phyloP scores from a whole-genome alignment of 1,139 yeast species.

The Dujonia santamariae region DNA sequence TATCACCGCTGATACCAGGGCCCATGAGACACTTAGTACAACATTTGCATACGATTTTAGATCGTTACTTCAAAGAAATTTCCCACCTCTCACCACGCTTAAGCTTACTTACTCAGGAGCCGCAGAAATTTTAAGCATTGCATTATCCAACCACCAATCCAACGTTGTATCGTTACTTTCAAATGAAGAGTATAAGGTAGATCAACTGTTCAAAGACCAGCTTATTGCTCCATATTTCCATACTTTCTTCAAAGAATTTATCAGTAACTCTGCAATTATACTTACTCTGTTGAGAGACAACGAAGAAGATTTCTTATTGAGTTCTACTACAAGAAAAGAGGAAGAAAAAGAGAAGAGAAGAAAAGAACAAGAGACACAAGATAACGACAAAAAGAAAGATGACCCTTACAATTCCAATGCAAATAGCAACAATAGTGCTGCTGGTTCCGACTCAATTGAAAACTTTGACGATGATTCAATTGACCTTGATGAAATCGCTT shows the following conservation, averaged over 20 bases:
- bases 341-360: constrained; percentile 15
- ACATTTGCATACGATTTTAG: constrained; percentile 58
- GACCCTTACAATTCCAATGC: too few relatives aligned
- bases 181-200: constrained; percentile 11
- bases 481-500: constrained; percentile 54
- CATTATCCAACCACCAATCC: constrained; percentile 17
- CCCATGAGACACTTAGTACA: constrained; percentile 21
- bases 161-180: constrained; percentile 22
- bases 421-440: not conserved
- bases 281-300: constrained; percentile 76
- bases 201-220: constrained; percentile 24
- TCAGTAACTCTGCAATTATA: constrained; percentile 73
- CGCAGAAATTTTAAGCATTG: constrained; percentile 11
- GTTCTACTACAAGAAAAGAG: constrained; percentile 38
- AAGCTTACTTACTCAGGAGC: constrained; percentile 27
- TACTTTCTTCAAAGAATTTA: constrained; percentile 56
- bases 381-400: not conserved
- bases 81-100: constrained; percentile 52
- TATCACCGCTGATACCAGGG: constrained; percentile 64
- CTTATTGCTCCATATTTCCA: constrained; percentile 46
- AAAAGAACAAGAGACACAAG: constrained; percentile 2
- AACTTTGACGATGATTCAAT: constrained; percentile 11
- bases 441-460: not conserved
- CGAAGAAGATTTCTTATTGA: constrained; percentile 78
- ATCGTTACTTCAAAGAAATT: constrained; percentile 61